Conservation (phyloP, 768 basidiomycete genomes). For the Tulasnella sp. region DNA sequence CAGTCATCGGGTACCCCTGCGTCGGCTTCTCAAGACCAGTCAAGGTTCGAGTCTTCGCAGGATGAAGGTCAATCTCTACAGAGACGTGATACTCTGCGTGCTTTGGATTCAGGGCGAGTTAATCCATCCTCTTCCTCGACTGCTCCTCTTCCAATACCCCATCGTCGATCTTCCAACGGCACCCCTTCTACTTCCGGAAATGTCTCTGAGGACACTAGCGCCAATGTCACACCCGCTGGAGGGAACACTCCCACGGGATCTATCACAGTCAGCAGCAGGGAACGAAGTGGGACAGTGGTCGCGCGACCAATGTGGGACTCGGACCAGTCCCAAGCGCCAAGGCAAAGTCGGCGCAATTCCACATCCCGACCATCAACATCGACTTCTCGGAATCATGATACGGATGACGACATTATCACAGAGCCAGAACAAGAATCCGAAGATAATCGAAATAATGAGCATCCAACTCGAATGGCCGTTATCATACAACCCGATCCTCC, state of each 20-base stretch:
- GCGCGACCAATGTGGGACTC: conserved; percentile 49
- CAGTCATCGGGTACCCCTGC: no score
- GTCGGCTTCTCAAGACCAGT: no score
- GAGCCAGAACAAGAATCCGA: conserved; percentile 32
- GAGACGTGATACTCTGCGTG: no score
- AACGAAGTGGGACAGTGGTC: conserved; percentile 64
- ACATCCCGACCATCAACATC: conserved; percentile 28
- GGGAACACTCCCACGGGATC: conserved; percentile 47
- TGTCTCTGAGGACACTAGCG: conserved; percentile 43
- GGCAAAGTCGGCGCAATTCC: conserved; percentile 28
- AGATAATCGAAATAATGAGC: conserved; percentile 12
- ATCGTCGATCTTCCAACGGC: conserved; percentile 9
- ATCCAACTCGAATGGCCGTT: conserved; percentile 11
- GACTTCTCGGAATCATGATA: conserved; percentile 30
- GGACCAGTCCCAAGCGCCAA: conserved; percentile 21
- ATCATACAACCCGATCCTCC: conserved; percentile 5
- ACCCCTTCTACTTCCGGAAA: conserved; percentile 5
- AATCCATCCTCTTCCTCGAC: conserved; percentile 8
- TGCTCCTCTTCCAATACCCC: not conserved
- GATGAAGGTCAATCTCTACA: no score
- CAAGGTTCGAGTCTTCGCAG: no score
- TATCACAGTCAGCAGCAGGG: conserved; percentile 39
- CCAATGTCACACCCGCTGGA: conserved; percentile 44
- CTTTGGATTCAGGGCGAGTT: no score
- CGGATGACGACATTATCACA: conserved; percentile 62